These are phyloP conservation scores for Ganoderma sp. DNA, from an alignment of 1,284 basidiomycete genomes.

Conservation along the genomic window DNA sequence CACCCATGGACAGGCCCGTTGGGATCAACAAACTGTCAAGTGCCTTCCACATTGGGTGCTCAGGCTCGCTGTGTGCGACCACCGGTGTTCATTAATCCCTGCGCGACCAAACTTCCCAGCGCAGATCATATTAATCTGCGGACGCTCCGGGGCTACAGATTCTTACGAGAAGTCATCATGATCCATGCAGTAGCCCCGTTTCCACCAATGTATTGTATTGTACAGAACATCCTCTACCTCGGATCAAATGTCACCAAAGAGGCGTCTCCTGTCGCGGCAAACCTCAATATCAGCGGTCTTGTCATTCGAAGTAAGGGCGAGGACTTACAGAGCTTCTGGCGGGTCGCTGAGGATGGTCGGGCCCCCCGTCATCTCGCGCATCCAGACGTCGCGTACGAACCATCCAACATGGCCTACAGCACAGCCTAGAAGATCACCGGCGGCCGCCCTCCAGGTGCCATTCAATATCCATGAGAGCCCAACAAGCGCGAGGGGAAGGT, in stretches of 20 bases:
- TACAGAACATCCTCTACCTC: neutral
- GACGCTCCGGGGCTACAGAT: no score
- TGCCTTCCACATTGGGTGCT: no score
- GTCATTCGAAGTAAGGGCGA: neutral
- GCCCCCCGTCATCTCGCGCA: conserved; percentile 86
- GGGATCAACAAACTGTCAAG: no score
- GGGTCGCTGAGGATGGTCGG: conserved; percentile 78
- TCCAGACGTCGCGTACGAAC: conserved; percentile 96
- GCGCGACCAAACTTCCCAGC: no score
- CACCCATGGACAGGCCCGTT: no score
- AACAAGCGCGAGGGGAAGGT: conserved; percentile 91
- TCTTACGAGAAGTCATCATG: no score
- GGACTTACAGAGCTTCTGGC: conserved; percentile 78
- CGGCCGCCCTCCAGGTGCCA: conserved; percentile 84
- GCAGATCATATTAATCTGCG: no score
- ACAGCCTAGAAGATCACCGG: conserved; percentile 87
- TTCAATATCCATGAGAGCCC: conserved; percentile 90
- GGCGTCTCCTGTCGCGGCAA: conserved; percentile 54
- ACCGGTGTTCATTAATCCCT: no score
- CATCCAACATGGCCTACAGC: conserved; percentile 91
- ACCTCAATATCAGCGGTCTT: conserved; percentile 14
- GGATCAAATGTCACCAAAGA: conserved; percentile 62
- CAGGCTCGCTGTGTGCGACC: no score
- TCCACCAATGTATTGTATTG: conserved; percentile 14
- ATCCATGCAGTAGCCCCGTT: neutral